Evolutionary conservation across 1,139 yeast species (phyloP), one percentile per base, ranked within the genome.

Genomic region (Magnusiomyces suaveolens): DNA sequence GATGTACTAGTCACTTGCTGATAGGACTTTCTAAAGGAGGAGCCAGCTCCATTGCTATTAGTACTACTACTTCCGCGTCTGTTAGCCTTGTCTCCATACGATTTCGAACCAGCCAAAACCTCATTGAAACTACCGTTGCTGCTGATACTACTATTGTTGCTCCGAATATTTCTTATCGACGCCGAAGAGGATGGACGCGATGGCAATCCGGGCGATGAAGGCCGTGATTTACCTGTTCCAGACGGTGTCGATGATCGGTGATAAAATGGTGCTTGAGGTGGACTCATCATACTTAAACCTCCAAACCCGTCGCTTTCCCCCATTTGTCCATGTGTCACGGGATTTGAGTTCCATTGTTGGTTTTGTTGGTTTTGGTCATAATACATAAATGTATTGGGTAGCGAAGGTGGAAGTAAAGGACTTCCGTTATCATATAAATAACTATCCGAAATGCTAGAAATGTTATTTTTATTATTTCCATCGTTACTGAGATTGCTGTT

Each of bases 151-250:
- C 12, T 29, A 12, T 12, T 29, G 12, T 29, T 29, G 33, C 33
- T 29, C 12, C 33, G 6, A 29, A 6, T 29, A 12, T 12, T 29
- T 29, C 33, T 29, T 12, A 29, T 29, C 33, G 33, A 29, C 12
- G 63, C 55, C 4, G 66, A 63, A 2, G 66, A 63, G 20, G 54
- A 58, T 1, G 66, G 66, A 6, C 66, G 59, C 3, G 57, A 60
- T 1, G 66, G 66, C 18, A 62, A 44, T 2, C 65, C 61, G 1
- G 66, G 64, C 25, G 62, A 57, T 1, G 66, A 57, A 1, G 66
- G 64, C 16, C 64, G 50, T 20, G 44, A 41, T 4, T 21, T 21
- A n/a, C 18, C 18, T 6, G 41, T 36, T 36, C 41, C 41, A 10
- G 41, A 36, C 24, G 44, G n/a, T 3, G 33, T 29, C 33, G 16